Conservation (phyloP, 2,329 filamentous ascomycete genomes). For the Penicillium sp. region DNA sequence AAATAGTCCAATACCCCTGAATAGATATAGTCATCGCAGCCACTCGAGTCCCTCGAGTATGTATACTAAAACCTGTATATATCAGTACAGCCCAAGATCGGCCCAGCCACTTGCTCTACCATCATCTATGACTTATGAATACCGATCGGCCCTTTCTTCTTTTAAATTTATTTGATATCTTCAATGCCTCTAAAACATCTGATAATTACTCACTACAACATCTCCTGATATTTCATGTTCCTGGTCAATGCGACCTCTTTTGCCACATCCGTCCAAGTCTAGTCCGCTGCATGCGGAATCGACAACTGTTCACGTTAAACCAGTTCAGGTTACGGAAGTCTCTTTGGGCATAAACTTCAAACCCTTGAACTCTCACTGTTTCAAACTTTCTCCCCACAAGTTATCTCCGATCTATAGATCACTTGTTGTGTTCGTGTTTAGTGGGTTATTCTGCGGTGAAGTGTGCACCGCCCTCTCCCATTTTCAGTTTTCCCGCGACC, state of each 20-base stretch:
- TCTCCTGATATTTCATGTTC: background rate
- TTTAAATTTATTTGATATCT: background rate
- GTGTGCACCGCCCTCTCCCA: constrained; percentile 6
- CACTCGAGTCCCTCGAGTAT: background rate
- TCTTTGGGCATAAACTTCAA: background rate
- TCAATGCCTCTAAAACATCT: background rate
- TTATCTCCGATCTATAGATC: background rate
- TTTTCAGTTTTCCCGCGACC: constrained; percentile 7
- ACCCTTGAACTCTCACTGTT: background rate
- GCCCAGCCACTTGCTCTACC: constrained; percentile 1
- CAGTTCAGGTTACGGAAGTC: background rate
- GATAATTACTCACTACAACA: background rate
- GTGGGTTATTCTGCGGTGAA: constrained; percentile 3
- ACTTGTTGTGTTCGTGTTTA: background rate
- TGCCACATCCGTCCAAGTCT: constrained; percentile 21
- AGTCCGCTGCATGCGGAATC: constrained; percentile 26
- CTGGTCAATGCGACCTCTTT: constrained; percentile 12
- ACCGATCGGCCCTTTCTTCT: background rate
- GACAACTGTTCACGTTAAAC: background rate
- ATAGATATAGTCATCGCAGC: background rate
- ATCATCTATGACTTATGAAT: background rate
- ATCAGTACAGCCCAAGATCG: background rate
- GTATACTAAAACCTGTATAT: background rate
- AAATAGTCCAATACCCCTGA: background rate
- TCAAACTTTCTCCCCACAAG: background rate